These are phyloP conservation scores for Brassica juncea DNA, from an alignment of 345 rosid genomes.

Conservation along the genomic window DNA sequence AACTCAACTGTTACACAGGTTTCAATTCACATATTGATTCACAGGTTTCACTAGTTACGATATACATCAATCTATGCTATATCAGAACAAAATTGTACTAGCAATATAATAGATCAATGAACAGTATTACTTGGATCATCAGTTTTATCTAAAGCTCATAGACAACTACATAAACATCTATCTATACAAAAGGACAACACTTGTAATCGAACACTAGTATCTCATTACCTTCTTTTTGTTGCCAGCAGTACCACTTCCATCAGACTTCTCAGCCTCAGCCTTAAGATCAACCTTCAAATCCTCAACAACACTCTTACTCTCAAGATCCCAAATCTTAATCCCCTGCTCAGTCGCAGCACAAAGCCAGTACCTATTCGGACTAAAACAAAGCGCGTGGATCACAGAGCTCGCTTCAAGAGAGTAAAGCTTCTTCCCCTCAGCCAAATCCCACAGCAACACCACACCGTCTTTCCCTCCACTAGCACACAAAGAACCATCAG, in stretches of 20 bases:
- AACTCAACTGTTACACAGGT: background rate
- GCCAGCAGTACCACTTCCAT: slow-evolving; percentile 50
- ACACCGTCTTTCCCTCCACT: slow-evolving; percentile 95
- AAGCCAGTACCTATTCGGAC: slow-evolving; percentile 98
- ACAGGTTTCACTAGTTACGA: background rate
- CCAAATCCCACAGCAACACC: slow-evolving; percentile 90
- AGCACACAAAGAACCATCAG: slow-evolving; percentile 91
- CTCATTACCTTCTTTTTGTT: slow-evolving; percentile 54
- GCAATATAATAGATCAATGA: too few species aligned
- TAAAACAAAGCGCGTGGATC: slow-evolving; percentile 82
- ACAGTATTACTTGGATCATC: too few species aligned
- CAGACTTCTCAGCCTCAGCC: slow-evolving; percentile 87
- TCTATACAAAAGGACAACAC: too few species aligned
- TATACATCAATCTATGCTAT: background rate
- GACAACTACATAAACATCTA: too few species aligned
- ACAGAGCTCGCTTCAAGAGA: slow-evolving; percentile 79
- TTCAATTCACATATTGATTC: background rate
- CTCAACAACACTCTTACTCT: slow-evolving; percentile 92
- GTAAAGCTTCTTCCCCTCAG: slow-evolving; percentile 92
- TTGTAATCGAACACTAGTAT: background rate
- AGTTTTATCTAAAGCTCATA: too few species aligned
- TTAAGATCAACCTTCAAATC: slow-evolving; percentile 96
- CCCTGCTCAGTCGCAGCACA: slow-evolving; percentile 96
- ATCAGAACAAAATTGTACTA: too few species aligned
- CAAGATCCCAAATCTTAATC: slow-evolving; percentile 97